Conservation (phyloP, 495 filamentous ascomycete genomes). For the Penicillium waksmanii region DNA sequence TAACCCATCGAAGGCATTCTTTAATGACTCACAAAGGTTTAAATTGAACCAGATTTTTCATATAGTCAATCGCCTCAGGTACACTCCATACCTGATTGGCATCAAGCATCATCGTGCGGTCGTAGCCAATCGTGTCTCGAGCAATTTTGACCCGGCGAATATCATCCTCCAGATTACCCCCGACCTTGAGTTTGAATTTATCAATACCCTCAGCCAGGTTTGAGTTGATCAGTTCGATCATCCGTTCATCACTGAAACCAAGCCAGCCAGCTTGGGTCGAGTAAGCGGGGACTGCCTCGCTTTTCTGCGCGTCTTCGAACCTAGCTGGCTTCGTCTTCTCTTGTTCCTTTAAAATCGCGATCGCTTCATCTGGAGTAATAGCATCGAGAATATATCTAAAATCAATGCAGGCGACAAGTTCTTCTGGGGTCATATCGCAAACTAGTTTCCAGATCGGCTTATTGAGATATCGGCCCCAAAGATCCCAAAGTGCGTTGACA, state of each 20-base stretch:
- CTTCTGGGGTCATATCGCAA: conserved; percentile 79
- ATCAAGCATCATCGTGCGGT: conserved; percentile 77
- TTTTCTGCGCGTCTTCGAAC: conserved; percentile 59
- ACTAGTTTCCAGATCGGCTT: conserved; percentile 89
- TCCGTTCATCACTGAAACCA: conserved; percentile 75
- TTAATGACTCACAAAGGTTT: conserved; percentile 52
- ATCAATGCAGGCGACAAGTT: conserved; percentile 81
- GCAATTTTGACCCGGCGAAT: conserved; percentile 62
- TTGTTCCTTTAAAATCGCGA: conserved; percentile 60
- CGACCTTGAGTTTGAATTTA: conserved; percentile 83
- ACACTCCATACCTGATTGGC: conserved; percentile 85
- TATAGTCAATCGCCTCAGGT: conserved; percentile 76
- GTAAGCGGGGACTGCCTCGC: conserved; percentile 73
- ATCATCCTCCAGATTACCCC: conserved; percentile 64
- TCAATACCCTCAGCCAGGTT: conserved; percentile 67
- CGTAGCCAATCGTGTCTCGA: conserved; percentile 72
- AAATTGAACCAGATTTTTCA: conserved; percentile 70
- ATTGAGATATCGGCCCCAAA: conserved; percentile 78
- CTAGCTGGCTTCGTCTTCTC: conserved; percentile 55
- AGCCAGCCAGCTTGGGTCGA: conserved; percentile 80
- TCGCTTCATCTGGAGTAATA: conserved; percentile 75
- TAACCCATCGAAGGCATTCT: too few species aligned
- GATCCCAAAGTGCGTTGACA: conserved; percentile 88
- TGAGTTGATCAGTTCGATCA: conserved; percentile 64
- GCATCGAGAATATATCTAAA: conserved; percentile 89